Conservation (phyloP, 768 basidiomycete genomes). For the Agaricus blazei region DNA sequence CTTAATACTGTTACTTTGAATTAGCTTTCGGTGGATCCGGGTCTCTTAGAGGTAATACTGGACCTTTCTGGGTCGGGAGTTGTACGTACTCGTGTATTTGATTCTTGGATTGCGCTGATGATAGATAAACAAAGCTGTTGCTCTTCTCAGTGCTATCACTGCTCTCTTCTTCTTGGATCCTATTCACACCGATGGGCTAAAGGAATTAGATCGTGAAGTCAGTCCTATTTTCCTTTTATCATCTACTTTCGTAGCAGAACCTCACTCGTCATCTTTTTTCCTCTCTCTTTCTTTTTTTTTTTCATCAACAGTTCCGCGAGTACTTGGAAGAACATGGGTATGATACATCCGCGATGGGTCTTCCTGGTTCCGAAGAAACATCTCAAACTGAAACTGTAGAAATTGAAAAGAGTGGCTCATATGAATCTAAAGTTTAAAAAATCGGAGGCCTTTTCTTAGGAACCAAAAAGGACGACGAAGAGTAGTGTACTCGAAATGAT, state of each 20-base stretch:
- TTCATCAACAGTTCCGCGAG: conserved; percentile 12
- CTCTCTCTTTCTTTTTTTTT: conserved; percentile 1
- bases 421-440: too few relatives aligned
- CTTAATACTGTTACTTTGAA: too few relatives aligned
- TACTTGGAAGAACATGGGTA: conserved; percentile 15
- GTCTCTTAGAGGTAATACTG: conserved; percentile 61
- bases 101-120: background rate
- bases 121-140: conserved; percentile 41
- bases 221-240: conserved; percentile 14
- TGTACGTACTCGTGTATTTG: conserved; percentile 29
- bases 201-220: conserved; percentile 63
- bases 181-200: conserved; percentile 73
- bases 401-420: too few relatives aligned
- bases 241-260: too few relatives aligned
- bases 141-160: conserved; percentile 69
- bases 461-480: too few relatives aligned
- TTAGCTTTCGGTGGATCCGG: conserved; percentile 57
- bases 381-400: too few relatives aligned
- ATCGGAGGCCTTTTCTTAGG: too few relatives aligned
- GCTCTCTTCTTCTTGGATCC: conserved; percentile 72
- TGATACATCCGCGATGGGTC: conserved; percentile 15
- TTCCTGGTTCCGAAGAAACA: background rate
- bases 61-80: conserved; percentile 86
- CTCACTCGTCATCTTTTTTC: background rate
- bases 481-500: too few relatives aligned